Base-by-base conservation (phyloP, 2,329 filamentous ascomycete species). In the Cercospora citrullina region DNA sequence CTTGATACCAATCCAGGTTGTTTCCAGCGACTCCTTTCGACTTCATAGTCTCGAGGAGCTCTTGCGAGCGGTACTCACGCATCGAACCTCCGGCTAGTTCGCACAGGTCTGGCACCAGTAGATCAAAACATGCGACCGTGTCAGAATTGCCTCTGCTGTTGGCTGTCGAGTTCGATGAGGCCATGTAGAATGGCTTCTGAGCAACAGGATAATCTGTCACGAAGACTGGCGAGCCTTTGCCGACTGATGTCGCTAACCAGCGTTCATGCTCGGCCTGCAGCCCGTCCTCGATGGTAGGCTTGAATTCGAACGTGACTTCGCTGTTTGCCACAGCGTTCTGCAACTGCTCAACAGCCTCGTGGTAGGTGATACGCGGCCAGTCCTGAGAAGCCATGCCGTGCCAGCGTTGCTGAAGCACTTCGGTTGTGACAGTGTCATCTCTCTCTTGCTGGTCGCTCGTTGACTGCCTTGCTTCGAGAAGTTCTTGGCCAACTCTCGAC, bases 131-230 rank as follows among this genome's bases (percentile, higher is more conserved):
- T 68, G 93, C 92, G 12, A 93, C 93, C 4, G 93, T 96, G n/a
- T 74, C 68, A 5, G 65, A 63, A 7, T 64, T 69, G 14, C 69
- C 69, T 45, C 33, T 66, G 30, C 66, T 69, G 39, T 68, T 68
- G 28, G 39, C 23, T 12, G 69, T 66, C 4, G 66, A 48, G 21
- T 74, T 66, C 1, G 86, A 87, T 16, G 88, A 87, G 2, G 87
- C 80, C 91, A 93, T 94, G 80, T 94, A 99, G 81, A 98, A 99
- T 10, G 94, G 92, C 81, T 99, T 99, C 78, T 95, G 89, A 59
- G 85, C 83, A 72, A 87, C 87, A n/a, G 95, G 95, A 77, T 97
- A 99, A 78, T 97, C 86, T 14, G 94, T 98, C 71, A 99, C 89
- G 77, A 98, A 98, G 55, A 98, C 85, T 7, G 95, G 95, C 1